Evolutionary conservation across 768 basidiomycete genomes (phyloP), one percentile per base, ranked within the genome.

Genomic region (Gelatoporia subvermispora): DNA sequence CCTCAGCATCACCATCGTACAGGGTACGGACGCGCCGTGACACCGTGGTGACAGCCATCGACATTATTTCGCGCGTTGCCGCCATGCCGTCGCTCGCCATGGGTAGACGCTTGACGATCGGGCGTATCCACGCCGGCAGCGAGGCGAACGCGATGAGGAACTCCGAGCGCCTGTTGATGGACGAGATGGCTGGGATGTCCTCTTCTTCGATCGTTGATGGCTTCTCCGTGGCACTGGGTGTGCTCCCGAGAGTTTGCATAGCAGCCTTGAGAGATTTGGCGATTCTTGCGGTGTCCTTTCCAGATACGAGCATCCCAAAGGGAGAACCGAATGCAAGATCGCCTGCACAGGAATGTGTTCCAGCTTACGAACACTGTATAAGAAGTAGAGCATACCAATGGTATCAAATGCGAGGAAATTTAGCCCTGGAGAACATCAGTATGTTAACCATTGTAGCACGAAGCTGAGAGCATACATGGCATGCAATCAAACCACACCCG

Each of bases 321-420:
- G 90, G 84, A 1, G 77, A 76, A 1, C 91, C 90, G 57, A 93
- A 93, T 0, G 88, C 84, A 8, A 92, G 75, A 61, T 92, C 87
- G 31, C 74, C 70, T 71, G 8, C 18, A 25, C 8, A 35, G 3
- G 35, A 11, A 23, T 8, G 21, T 22, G 28, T 55, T 7, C 55
- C 35, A n/a, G 7, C 11, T 49, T 43, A n/a, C 2, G 23, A 28
- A 18, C 28, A 5, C 28, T 31, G 5, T 31, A 31, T 5, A 31
- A 5, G 28, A 31, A 31, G 28, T 31, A 10, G 31, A 3, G 35
- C 48, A 25, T 13, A 49, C 48, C 41, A 18, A 49, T 49, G 4
- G 48, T 43, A 41, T 49, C 48, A 34, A 49, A 49, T 16, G 48
- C 21, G 22, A 36, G 42, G 41, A 35, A 49, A 21, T 31, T 49